phyloP scores from a whole-genome alignment of 192 early-diverging fungal species.

The Chytriomyces hyalinus region DNA sequence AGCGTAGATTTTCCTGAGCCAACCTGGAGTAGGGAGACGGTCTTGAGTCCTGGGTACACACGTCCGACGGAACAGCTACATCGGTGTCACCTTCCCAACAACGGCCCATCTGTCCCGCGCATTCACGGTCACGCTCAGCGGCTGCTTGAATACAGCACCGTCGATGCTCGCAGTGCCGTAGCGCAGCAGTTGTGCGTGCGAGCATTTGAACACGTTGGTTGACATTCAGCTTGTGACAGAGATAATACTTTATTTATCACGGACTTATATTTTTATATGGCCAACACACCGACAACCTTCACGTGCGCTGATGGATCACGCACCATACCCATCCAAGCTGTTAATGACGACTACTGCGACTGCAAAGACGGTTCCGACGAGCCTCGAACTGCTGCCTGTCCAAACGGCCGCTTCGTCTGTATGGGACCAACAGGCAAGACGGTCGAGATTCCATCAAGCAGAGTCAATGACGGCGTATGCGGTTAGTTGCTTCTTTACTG shows the following conservation, averaged over 20 bases:
- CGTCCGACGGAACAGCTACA: neutral
- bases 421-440: conserved; percentile 73
- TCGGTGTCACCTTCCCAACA: conserved; percentile 16
- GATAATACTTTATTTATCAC: neutral
- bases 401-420: conserved; percentile 80
- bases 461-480: conserved; percentile 95
- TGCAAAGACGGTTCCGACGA: conserved; percentile 90
- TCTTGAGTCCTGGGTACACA: neutral
- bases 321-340: conserved; percentile 63
- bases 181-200: conserved; percentile 10
- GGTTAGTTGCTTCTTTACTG: conserved; percentile 48
- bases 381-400: conserved; percentile 92
- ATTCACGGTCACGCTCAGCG: conserved; percentile 8
- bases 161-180: neutral
- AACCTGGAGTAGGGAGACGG: conserved; percentile 8
- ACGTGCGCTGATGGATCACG: conserved; percentile 72
- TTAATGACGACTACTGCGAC: conserved; percentile 97
- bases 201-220: neutral
- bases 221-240: neutral
- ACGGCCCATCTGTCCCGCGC: conserved; percentile 25
- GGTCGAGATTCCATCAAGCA: conserved; percentile 66
- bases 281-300: neutral
- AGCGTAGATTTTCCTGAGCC: conserved; percentile 58
- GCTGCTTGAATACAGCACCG: neutral
- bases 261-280: neutral